These are phyloP conservation scores for Diutina ranongensis DNA, from an alignment of 1,139 yeast species.

Conservation along the genomic window DNA sequence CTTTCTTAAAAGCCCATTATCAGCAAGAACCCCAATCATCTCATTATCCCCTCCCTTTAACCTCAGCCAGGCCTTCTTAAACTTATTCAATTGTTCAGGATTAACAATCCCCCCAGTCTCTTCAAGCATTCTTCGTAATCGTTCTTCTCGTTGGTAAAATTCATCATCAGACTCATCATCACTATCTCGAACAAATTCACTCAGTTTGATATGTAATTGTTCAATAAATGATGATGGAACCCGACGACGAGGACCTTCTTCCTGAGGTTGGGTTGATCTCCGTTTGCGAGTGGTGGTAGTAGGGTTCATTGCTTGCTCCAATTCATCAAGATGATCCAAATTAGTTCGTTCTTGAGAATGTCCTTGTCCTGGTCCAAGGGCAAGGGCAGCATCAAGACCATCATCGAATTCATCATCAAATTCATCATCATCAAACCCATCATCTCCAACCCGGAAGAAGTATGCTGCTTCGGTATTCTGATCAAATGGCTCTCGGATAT, in stretches of 20 bases:
- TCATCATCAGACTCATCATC: slow-evolving; percentile 64
- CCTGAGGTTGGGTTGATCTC: background rate
- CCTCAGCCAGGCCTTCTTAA: slow-evolving; percentile 26
- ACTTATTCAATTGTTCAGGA: slow-evolving; percentile 24
- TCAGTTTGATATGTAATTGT: slow-evolving; percentile 20
- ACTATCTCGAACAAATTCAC: slow-evolving; percentile 48
- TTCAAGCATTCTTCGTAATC: slow-evolving; percentile 31
- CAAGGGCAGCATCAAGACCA: slow-evolving; percentile 13
- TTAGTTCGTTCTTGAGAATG: slow-evolving; percentile 9
- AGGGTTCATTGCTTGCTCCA: slow-evolving; percentile 14
- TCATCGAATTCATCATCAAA: slow-evolving; percentile 7
- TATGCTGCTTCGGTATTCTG: slow-evolving; percentile 31
- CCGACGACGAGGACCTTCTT: slow-evolving; percentile 11
- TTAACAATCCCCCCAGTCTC: slow-evolving; percentile 32
- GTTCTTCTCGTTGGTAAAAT: slow-evolving; percentile 50
- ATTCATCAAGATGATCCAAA: slow-evolving; percentile 22
- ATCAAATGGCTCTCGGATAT: slow-evolving; percentile 22
- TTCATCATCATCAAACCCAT: background rate
- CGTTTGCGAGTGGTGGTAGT: background rate
- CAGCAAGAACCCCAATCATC: background rate
- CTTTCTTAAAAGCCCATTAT: background rate
- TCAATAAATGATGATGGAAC: slow-evolving; percentile 9
- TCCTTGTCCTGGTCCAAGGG: background rate
- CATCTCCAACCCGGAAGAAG: slow-evolving; percentile 14
- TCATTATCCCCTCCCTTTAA: background rate